Evolutionary conservation across 768 basidiomycete species (phyloP), one percentile per base, ranked within the genome.

Genomic region (Agaricus bisporus): DNA sequence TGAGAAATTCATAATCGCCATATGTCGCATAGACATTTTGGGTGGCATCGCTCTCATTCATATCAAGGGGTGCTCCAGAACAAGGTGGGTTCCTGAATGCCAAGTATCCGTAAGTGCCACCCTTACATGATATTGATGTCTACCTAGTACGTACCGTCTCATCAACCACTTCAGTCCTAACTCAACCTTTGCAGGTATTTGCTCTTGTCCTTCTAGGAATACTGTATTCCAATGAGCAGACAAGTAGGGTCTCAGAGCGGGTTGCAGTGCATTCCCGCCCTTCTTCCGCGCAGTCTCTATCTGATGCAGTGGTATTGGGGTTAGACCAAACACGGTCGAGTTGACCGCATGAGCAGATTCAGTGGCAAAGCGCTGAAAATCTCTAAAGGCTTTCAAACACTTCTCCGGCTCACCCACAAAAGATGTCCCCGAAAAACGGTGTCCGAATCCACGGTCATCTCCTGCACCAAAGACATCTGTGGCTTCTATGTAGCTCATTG

Each of bases 21-120:
- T 77, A 77, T 15, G 70, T 71, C 18, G 64, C 59, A 52, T 73
- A 75, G 0, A 70, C 70, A 29, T 69, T 63, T 53, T 77, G 74
- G 0, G 48, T 49, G 3, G 63, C 64, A 55, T 74, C 73, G 39
- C 68, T 70, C 58, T 77, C 73, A 43, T 70, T 72, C 17, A 74
- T 60, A 50, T 71, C 74, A 2, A 75, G 61, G 8, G 75, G 74
- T 3, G 71, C 28, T 12, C 72, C 73, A 4, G 69, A 64, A 8
- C 72, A 68, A 12, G 61, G 63, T 14, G 72, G 68, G 15, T 70
- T 64, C 35, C 74, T 75, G 37, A 22, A 49, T 35, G 41, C 41
- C 14, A 46, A 56, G 44, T 42, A 18, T 28, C 10, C 8, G 20
- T 48, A 9, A 29, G 12, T 41, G 8, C n/a, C 9, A 14, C 17